Base-by-base conservation (phyloP, 257 asterid genomes). In the Ophiorrhiza pumila region DNA sequence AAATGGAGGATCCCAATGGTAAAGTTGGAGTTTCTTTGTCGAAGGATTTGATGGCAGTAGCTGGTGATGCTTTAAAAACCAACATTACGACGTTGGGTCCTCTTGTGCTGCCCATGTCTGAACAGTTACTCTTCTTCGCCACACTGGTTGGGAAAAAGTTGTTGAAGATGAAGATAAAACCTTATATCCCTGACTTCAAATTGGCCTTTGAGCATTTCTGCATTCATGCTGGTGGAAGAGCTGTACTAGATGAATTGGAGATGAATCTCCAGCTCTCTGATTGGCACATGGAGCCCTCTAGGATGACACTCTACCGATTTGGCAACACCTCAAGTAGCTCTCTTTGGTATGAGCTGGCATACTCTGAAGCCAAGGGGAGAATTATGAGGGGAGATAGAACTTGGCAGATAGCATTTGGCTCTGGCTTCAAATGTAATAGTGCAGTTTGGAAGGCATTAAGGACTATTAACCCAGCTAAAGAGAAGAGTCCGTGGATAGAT, bases 281-380 rank as follows among this genome's bases (percentile, higher is more conserved):
- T 20, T 89, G 94, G 93, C 93, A 91, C 68, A 87, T 89, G 94
- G 94, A 87, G 73, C 96, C 96, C 50, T 91, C 97, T 22, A 81
- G 96, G 63, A 91, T 91, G 96, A 89, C 96, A 9, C 88, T 89
- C 1, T 81, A 83, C 29, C 85, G 96, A 60, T 89, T 91, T 57
- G 97, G 97, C 4, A 91, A 91, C 84, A 91, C 96, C 39, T 89
- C 97, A 6, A 89, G 92, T 78, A 91, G 97, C 81, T 91, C 97
- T 43, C 88, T 91, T 46, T 91, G 96, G 97, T 86, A 89, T 8
- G 96, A 91, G 58, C 59, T 89, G 83, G 87, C 91, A 2, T 89
- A 86, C 57, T 74, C 87, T 2, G 97, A 91, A 74, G 91, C 92
- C 56, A 86, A 86, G 76, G 97, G 96, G 45, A 89, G 97, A 83